Conservation (phyloP, 495 filamentous ascomycete species). For the Gamarada debralockiae region DNA sequence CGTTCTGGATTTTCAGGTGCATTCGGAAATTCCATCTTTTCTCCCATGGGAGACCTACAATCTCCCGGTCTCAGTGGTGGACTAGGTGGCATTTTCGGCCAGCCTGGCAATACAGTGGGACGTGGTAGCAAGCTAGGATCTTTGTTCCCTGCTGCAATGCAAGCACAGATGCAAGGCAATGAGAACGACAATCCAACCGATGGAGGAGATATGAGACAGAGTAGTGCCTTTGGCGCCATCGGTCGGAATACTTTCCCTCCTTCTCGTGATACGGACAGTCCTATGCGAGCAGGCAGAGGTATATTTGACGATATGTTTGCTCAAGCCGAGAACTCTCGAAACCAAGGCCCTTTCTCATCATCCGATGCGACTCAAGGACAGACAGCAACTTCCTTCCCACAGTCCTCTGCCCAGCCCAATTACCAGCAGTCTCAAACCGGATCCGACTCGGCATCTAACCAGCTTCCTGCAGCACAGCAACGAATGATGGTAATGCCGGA, state of each 20-base stretch:
- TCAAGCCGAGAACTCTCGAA: constrained; percentile 27
- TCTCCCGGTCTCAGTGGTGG: constrained; percentile 59
- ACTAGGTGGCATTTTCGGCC: constrained; percentile 41
- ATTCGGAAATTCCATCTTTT: constrained; percentile 74
- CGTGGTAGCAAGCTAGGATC: constrained; percentile 82
- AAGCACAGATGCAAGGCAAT: constrained; percentile 76
- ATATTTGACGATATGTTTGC: constrained; percentile 53
- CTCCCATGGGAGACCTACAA: constrained; percentile 65
- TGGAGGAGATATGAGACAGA: constrained; percentile 41
- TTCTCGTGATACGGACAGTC: constrained; percentile 57
- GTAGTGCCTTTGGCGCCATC: constrained; percentile 48
- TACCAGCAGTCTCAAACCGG: constrained; percentile 26
- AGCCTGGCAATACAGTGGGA: constrained; percentile 53
- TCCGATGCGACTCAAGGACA: constrained; percentile 11
- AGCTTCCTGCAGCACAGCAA: constrained; percentile 66
- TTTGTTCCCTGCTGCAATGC: constrained; percentile 82
- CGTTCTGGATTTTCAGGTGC: constrained; percentile 50
- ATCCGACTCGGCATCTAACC: constrained; percentile 23
- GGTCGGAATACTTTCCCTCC: constrained; percentile 47
- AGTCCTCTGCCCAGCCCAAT: constrained; percentile 11
- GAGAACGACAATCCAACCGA: constrained; percentile 47
- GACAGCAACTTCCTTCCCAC: constrained; percentile 17
- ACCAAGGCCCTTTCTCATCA: constrained; percentile 20
- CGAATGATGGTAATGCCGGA: constrained; percentile 99
- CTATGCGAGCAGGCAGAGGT: constrained; percentile 52